Base-by-base conservation (phyloP, 495 filamentous ascomycete genomes). In the Parathielavia appendiculata region DNA sequence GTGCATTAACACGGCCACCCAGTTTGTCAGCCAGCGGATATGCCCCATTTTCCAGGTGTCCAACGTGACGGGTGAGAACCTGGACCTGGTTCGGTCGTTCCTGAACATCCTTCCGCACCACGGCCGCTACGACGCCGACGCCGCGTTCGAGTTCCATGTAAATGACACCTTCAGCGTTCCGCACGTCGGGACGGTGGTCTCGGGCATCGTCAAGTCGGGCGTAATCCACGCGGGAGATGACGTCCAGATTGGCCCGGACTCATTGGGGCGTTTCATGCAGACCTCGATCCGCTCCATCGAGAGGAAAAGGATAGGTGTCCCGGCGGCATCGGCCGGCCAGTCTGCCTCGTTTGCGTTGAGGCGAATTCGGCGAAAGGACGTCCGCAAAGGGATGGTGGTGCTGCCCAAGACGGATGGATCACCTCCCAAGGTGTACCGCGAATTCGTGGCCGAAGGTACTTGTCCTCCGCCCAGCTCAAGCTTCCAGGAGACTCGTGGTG, bases 101-200 rank as follows among this genome's bases (percentile, higher is more conserved):
- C 76, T 98, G 26, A 97, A 97, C 62, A 95, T 98, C 63, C 81
- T 98, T 1, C 93, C 93, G 3, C 90, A 96, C 61, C 90, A 97
- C 59, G 93, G 95, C 13, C 89, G 93, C 51, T 98, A 97, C 69
- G 86, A 97, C 65, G 76, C 86, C 7, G 82, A 90, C 40, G 91
- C 87, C 0, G 83, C 92, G 0, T 96, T 98, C 69, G 93, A 98
- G 66, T 96, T 96, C 65, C 85, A 96, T 57, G 82, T 98, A 67
- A 98, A 97, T 68, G 93, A 98, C 72, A 97, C 89, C 9, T 98
- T 97, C 77, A 96, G 91, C n/a, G 93, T 98, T 10, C 93, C 93
- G 6, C 95, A 97, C 66, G 91, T 96, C 10, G 93, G 93, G 22
- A 98, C 93, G 0, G 93, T 98, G 1, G 91, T 98, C 10, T 91